Conservation (phyloP, 257 asterid species). For the Solanum etuberosum region DNA sequence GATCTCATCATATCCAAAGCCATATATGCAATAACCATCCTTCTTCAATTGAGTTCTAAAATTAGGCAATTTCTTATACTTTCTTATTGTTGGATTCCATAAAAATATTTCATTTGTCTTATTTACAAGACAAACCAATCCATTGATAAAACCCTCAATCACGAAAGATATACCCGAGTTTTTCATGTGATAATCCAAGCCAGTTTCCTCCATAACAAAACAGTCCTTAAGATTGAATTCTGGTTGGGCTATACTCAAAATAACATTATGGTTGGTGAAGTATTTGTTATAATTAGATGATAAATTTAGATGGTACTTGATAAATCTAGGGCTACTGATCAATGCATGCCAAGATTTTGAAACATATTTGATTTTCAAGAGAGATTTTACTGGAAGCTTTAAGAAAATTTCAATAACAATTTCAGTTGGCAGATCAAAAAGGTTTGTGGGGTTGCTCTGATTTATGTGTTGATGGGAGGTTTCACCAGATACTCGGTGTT, state of each 20-base stretch:
- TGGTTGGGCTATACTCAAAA: neutral
- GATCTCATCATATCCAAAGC: neutral
- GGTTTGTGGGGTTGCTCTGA: neutral
- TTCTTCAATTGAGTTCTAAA: neutral
- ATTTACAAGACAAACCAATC: neutral
- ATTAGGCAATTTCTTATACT: neutral
- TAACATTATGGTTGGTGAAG: neutral
- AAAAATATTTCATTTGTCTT: neutral
- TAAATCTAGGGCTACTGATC: neutral
- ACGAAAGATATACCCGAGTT: neutral
- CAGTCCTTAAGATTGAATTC: neutral
- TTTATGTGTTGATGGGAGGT: neutral
- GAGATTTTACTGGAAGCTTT: neutral
- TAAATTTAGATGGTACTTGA: neutral
- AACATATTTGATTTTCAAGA: neutral
- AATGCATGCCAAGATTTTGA: neutral
- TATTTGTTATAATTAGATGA: neutral
- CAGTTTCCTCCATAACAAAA: neutral
- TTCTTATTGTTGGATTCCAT: neutral
- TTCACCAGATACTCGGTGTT: neutral
- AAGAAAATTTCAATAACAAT: neutral
- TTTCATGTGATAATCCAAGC: neutral
- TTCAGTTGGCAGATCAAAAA: neutral
- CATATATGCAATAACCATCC: neutral
- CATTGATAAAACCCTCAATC: neutral